Percentiles rank a stretch among this genome's conserved stretches.
phyloP scores from a whole-genome alignment of 257 asterid genomes.

The Salvia hispanica region DNA sequence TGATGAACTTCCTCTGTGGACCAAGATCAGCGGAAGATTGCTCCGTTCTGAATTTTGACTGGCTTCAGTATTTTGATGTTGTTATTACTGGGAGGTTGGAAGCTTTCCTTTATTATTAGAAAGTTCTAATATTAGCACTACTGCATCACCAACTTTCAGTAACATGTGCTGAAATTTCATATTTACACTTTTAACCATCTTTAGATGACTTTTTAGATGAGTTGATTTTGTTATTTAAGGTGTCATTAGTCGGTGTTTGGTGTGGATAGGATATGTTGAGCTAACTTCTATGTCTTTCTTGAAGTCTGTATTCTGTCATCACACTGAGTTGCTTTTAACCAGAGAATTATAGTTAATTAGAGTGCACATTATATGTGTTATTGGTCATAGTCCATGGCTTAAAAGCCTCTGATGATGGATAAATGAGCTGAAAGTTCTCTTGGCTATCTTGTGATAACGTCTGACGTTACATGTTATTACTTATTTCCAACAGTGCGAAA shows the following conservation, averaged over 20 bases:
- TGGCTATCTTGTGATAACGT: constrained; percentile 24
- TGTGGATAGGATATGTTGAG: constrained; percentile 4
- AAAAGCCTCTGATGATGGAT: constrained; percentile 22
- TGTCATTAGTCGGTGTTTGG: neutral
- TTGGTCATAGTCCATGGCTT: constrained; percentile 20
- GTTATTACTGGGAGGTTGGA: constrained; percentile 94
- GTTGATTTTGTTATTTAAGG: constrained; percentile 16
- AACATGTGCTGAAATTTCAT: neutral
- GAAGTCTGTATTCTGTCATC: constrained; percentile 19
- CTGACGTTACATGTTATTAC: constrained; percentile 27
- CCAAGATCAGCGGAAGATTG: constrained; percentile 47
- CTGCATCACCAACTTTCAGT: constrained; percentile 9
- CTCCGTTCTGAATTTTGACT: constrained; percentile 60
- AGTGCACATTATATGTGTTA: constrained; percentile 11
- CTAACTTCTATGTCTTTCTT: constrained; percentile 12
- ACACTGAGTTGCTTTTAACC: neutral
- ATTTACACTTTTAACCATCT: constrained; percentile 20
- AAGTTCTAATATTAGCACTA: constrained; percentile 18
- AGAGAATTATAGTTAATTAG: neutral
- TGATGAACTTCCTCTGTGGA: constrained; percentile 95
- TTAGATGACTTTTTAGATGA: constrained; percentile 4
- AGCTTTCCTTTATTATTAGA: constrained; percentile 32
- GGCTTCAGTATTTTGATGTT: constrained; percentile 87
- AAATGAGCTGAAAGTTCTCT: constrained; percentile 24
- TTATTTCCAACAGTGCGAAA: constrained; percentile 69